Evolutionary conservation across 805 yeast genomes (phyloP), one percentile per base, ranked within the genome.

Genomic region (Teunomyces funiuensis): DNA sequence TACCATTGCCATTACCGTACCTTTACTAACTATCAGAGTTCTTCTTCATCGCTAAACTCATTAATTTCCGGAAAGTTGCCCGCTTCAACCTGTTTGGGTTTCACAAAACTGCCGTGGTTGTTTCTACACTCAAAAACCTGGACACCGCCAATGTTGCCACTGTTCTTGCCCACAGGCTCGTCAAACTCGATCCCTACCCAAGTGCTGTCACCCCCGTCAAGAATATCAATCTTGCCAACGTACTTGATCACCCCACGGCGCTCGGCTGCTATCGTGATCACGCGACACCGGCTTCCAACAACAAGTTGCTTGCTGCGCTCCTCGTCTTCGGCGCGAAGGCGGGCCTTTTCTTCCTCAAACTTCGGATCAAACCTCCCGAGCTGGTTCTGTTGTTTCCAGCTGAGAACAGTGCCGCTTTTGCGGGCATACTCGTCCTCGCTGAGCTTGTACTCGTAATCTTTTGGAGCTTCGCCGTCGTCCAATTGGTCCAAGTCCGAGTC

Each of bases 161-260:
- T 79, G 54, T 90, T 88, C 59, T 85, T 88, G 4, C 98, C 98
- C 6, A 77, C 75, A 0, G 97, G 91, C 50, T 85, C 88, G 51
- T 86, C 93, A 41, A 89, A 81, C 51, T 83, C 86, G 3, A 91
- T 76, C 0, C 97, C 98, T 22, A 86, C 75, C 97, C 97, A 91
- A 1, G 63, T 50, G 14, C 52, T 50, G 26, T 68, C 75, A 2
- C 70, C 74, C 18, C 50, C 47, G 36, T 79, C 82, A 37, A 89
- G 76, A 28, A 74, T 80, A 0, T 78, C 70, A 1, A 91, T 79
- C 28, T 61, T 63, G 2, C 98, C 98, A 10, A 89, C 65, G 53
- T 65, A 91, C 43, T 72, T 66, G 20, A 91, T 74, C n/a, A 71
- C 64, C 2, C 97, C 98, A 28, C 85, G 57, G 50, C 96, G 71